Conservation (phyloP, 768 basidiomycete genomes). For the Leucocoprinus birnbaumii region DNA sequence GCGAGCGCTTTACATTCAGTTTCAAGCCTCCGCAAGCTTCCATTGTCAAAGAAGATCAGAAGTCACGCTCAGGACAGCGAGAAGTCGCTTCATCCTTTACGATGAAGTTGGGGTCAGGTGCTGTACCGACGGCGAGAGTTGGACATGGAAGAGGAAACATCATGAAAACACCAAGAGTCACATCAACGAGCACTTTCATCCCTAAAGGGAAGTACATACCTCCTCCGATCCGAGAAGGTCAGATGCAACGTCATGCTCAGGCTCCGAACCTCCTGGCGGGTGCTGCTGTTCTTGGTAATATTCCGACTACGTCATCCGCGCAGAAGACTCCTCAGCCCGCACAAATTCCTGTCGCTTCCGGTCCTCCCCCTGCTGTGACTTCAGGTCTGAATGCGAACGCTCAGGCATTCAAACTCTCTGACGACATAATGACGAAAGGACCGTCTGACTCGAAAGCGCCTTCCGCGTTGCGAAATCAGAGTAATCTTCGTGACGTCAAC, state of each 20-base stretch:
- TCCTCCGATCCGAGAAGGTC: background rate
- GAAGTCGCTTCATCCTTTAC: background rate
- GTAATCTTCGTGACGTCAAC: constrained; percentile 2
- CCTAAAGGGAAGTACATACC: constrained; percentile 1
- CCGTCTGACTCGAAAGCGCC: background rate
- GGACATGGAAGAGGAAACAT: background rate
- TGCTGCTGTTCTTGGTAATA: background rate
- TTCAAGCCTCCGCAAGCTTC: constrained; percentile 1
- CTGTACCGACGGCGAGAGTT: background rate
- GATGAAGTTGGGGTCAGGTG: background rate
- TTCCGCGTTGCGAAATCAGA: background rate
- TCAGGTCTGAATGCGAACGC: background rate
- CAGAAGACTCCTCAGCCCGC: background rate
- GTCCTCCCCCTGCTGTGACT: background rate
- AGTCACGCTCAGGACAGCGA: background rate
- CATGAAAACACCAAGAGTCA: background rate
- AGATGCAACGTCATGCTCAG: background rate
- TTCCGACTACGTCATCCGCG: background rate
- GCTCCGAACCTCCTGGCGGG: background rate
- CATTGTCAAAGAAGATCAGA: background rate
- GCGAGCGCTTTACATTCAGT: constrained; percentile 1
- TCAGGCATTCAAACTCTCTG: background rate
- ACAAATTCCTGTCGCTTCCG: background rate
- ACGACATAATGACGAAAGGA: background rate
- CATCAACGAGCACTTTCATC: background rate